Base-by-base conservation (phyloP, 2,329 filamentous ascomycete genomes). In the Aspergillus flavus region DNA sequence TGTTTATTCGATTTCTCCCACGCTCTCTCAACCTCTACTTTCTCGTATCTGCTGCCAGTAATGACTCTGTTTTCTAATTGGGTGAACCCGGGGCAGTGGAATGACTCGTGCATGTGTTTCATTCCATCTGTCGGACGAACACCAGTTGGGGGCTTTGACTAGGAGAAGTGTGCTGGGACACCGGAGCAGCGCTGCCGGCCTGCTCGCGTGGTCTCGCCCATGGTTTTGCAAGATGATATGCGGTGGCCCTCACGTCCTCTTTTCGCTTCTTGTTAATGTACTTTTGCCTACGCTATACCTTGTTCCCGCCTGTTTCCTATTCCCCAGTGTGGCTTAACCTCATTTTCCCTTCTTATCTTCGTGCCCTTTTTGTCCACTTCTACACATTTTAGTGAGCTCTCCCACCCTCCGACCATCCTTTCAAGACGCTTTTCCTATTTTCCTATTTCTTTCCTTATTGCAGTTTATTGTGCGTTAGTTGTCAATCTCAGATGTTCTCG, bases 191-290 rank as follows among this genome's bases (percentile, higher is more conserved):
- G 45, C 45, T 61, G 63, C 43, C 61, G 65, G 66, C 63, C 58
- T 64, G 64, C 59, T 66, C 62, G 57, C 54, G 65, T 64, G 66
- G 64, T 64, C 64, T 69, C 64, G 67, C 56, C 65, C 63, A 59
- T 67, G 63, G 65, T 61, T 61, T 68, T 68, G 60, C 69, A 68
- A 71, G 66, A 69, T 66, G 67, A 70, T 67, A 63, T 66, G 64
- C 64, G 61, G 69, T 66, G 67, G 32, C 48, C 62, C 65, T 73
- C 68, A 70, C 70, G 69, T 73, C 71, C 72, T 67, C 66, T 62
- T 68, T 72, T 73, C 69, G 66, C 69, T 76, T 77, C 74, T 75
- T 76, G 72, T 76, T 70, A 26, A 76, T 77, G 75, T 78, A 77
- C 72, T 76, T 73, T 73, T 73, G 71, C 67, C 73, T 72, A 75